These are phyloP conservation scores for Brachypodium distachyon DNA, from an alignment of 202 grass and related monocot genomes.

Conservation along the genomic window DNA sequence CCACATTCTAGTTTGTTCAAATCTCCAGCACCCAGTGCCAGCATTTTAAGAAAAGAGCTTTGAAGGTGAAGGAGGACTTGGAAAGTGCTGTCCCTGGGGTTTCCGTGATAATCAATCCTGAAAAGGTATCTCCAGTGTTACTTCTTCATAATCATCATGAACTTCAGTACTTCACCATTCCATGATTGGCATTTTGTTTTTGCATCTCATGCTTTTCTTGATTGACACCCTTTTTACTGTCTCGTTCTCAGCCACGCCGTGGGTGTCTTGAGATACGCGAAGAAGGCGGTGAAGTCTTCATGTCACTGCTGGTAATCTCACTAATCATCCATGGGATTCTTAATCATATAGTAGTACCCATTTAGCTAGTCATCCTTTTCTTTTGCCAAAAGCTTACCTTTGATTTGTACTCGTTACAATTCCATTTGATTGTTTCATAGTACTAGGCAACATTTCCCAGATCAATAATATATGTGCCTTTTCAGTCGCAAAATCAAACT, in stretches of 20 bases:
- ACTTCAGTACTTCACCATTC: not conserved
- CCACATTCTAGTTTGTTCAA: not conserved
- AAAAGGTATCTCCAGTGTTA: conserved; percentile 45
- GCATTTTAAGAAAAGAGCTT: conserved; percentile 61
- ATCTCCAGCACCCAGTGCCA: conserved; percentile 59
- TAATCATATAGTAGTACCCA: not conserved
- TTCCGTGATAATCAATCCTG: conserved; percentile 59
- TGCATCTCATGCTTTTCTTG: too few relatives aligned
- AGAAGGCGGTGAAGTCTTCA: conserved; percentile 42
- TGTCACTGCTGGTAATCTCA: conserved; percentile 64
- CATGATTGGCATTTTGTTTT: too few relatives aligned
- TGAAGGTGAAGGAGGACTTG: conserved; percentile 59
- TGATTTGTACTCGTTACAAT: too few relatives aligned
- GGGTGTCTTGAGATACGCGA: conserved; percentile 80
- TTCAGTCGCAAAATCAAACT: too few relatives aligned
- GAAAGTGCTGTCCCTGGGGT: conserved; percentile 51
- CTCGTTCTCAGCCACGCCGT: conserved; percentile 48
- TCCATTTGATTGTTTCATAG: too few relatives aligned
- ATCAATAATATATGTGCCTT: too few relatives aligned
- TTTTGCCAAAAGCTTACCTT: not conserved
- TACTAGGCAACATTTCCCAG: too few relatives aligned
- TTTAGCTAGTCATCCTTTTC: not conserved
- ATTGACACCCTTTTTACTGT: too few relatives aligned
- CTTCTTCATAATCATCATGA: not conserved
- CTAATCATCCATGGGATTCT: not conserved